Percentiles rank a stretch among this genome's conserved stretches.
Evolutionary conservation across 2,329 filamentous ascomycete species (phyloP).

Genomic region (Fusarium sp.): DNA sequence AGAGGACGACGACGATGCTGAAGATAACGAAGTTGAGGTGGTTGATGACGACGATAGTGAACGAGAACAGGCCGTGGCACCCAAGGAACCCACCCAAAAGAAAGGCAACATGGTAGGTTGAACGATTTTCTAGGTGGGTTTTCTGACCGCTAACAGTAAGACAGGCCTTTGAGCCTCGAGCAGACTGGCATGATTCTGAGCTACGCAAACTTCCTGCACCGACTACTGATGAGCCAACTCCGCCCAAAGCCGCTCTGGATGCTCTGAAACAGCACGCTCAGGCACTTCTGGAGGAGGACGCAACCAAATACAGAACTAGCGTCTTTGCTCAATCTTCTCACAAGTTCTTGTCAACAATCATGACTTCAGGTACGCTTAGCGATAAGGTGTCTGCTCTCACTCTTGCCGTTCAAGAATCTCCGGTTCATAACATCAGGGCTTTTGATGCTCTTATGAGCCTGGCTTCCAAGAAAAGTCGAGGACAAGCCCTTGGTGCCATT

Average conservation of each 20-base stretch:
- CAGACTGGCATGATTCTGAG: constrained; percentile 63
- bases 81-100: constrained; percentile 40
- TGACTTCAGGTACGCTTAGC: constrained; percentile 93
- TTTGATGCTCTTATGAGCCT: constrained; percentile 84
- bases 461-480: constrained; percentile 92
- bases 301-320: constrained; percentile 75
- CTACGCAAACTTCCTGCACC: constrained; percentile 55
- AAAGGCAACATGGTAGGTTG: constrained; percentile 48
- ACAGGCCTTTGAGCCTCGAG: constrained; percentile 64
- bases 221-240: constrained; percentile 54
- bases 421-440: constrained; percentile 88
- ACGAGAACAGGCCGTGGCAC: constrained; percentile 42
- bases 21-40: constrained; percentile 40
- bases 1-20: constrained; percentile 45
- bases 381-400: constrained; percentile 97
- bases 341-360: constrained; percentile 96
- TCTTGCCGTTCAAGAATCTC: constrained; percentile 93
- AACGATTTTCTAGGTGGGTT: constrained; percentile 4
- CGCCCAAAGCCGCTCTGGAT: constrained; percentile 54
- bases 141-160: constrained; percentile 48
- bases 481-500: constrained; percentile 90
- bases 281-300: constrained; percentile 79
- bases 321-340: constrained; percentile 84
- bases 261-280: constrained; percentile 74
- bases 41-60: constrained; percentile 37